A percentile compares a stretch with the other conserved stretches of the same genome.
These are phyloP conservation scores for Gloeophyllum trabeum DNA, from an alignment of 768 basidiomycete genomes.

Conservation along the genomic window DNA sequence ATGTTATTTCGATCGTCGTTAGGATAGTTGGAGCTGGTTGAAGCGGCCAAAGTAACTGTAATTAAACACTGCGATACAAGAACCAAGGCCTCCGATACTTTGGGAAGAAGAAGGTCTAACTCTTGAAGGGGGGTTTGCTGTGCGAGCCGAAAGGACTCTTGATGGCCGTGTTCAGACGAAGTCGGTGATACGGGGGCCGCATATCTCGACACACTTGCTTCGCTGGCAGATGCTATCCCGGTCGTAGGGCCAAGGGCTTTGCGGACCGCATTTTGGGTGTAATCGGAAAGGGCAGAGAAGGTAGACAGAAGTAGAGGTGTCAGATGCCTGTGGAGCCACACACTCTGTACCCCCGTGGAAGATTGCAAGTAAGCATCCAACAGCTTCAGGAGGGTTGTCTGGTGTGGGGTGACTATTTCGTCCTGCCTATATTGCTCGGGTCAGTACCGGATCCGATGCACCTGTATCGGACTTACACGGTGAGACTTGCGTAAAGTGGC, in stretches of 20 bases:
- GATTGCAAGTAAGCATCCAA: conserved; percentile 77
- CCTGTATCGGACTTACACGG: conserved; percentile 34
- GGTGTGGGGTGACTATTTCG: conserved; percentile 74
- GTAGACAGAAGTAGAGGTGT: conserved; percentile 48
- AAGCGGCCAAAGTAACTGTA: conserved; percentile 35
- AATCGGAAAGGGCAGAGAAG: conserved; percentile 52
- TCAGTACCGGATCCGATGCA: conserved; percentile 7
- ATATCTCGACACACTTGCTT: too few relatives aligned
- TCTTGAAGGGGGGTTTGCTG: conserved; percentile 21
- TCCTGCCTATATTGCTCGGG: conserved; percentile 30
- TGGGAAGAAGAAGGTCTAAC: conserved; percentile 63
- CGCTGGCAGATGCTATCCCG: conserved; percentile 1
- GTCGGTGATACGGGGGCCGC: too few relatives aligned
- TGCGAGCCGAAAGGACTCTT: not conserved
- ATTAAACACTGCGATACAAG: conserved; percentile 69
- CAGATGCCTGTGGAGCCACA: conserved; percentile 30
- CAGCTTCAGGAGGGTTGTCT: conserved; percentile 80
- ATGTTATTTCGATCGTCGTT: conserved; percentile 6
- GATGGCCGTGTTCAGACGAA: too few relatives aligned
- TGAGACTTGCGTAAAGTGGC: conserved; percentile 47
- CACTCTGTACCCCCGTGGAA: not conserved
- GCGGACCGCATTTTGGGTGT: conserved; percentile 41
- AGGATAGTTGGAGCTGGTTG: not conserved
- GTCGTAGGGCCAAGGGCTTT: conserved; percentile 26
- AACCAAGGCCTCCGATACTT: conserved; percentile 72